Base-by-base conservation (phyloP, 352 stramenopile genomes). In the Phytophthora parvispora region DNA sequence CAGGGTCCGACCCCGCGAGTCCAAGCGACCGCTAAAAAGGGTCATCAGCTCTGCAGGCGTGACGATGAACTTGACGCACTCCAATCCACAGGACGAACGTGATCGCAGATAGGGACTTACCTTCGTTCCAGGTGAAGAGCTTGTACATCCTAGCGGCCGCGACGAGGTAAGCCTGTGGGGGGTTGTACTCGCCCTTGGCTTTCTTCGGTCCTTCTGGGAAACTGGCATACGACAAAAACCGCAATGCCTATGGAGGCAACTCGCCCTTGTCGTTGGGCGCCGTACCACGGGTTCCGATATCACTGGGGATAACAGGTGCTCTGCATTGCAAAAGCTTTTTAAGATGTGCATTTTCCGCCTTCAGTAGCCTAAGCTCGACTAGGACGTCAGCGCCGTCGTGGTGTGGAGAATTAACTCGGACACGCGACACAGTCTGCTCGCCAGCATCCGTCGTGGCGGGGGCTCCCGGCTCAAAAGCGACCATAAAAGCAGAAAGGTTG, bases 31-130 rank as follows among this genome's bases (percentile, higher is more conserved):
- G 7, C 38, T 55, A 22, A 73, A 64, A 2, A 73, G 40, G 6
- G 50, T 45, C 43, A 67, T 67, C 27, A 73, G 32, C n/a, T 68
- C 65, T 2, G 43, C 34, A 6, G 36, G 58, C 4, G 58, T 51
- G 1, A 32, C 47, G 34, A n/a, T 60, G 59, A 69, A 68, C 16
- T 24, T 22, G 7, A 62, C 18, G 27, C 48, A 54, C 18, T 51
- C 42, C 45, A 48, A 74, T 8, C 29, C 16, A 22, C 13, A 74
- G 18, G 3, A 66, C 60, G 61, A 70, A 74, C 7, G 36, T 27
- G 38, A 67, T 67, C 4, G 60, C 15, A 55, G 47, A 67, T 0
- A 60, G 1, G 4, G 27, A 9, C 20, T 67, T 75, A 75, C 67
- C 40, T 69, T 57, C 29, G 0, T 22, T 24, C 28, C 20, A 36